phyloP scores from a whole-genome alignment of 805 yeast species.

The Candida ascalaphidarum region DNA sequence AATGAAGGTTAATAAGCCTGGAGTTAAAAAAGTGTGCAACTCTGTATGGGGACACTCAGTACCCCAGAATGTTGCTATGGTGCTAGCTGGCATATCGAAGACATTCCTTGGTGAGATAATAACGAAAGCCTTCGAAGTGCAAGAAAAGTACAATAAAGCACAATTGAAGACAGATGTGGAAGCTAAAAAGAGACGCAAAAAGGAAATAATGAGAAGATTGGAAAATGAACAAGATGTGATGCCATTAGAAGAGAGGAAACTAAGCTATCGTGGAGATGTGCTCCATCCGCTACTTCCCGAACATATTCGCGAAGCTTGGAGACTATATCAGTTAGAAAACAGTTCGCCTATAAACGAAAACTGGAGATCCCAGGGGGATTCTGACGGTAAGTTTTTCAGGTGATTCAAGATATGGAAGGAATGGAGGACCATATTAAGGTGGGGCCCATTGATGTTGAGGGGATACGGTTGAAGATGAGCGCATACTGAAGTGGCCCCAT shows the following conservation, averaged over 20 bases:
- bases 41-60: conserved; percentile 73
- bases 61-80: conserved; percentile 70
- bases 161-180: conserved; percentile 27
- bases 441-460: too few relatives aligned
- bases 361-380: conserved; percentile 65
- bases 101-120: conserved; percentile 86
- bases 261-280: conserved; percentile 30
- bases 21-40: conserved; percentile 74
- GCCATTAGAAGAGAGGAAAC: conserved; percentile 17
- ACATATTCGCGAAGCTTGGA: conserved; percentile 84
- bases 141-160: conserved; percentile 43
- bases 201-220: conserved; percentile 25
- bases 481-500: too few relatives aligned
- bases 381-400: conserved; percentile 64
- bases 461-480: too few relatives aligned
- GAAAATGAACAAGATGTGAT: conserved; percentile 30
- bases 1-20: conserved; percentile 51
- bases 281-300: conserved; percentile 68
- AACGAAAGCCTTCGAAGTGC: conserved; percentile 70
- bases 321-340: conserved; percentile 60
- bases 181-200: conserved; percentile 25
- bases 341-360: conserved; percentile 53
- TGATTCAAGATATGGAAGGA: too few relatives aligned
- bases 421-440: too few relatives aligned
- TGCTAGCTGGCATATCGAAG: conserved; percentile 80